phyloP scores from a whole-genome alignment of 2,329 filamentous ascomycete species.

The Fusarium staphyleae region DNA sequence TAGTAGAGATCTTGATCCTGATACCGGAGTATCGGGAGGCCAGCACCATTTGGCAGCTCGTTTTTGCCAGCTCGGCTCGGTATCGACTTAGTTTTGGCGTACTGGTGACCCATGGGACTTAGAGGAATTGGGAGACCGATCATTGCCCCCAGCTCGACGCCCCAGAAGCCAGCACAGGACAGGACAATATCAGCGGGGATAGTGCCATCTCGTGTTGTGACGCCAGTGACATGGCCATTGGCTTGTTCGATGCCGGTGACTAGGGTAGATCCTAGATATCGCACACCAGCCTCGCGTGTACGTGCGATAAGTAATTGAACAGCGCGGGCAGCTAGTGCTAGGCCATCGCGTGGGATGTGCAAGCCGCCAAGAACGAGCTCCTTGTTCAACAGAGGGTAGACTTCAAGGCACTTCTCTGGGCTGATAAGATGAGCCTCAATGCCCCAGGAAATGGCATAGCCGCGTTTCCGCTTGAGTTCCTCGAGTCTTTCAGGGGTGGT shows the following conservation, averaged over 20 bases:
- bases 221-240: conserved; percentile 61
- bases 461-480: conserved; percentile 68
- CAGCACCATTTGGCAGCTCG: conserved; percentile 54
- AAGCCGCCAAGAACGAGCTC: conserved; percentile 64
- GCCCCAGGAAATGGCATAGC: conserved; percentile 67
- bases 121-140: conserved; percentile 64
- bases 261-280: conserved; percentile 61
- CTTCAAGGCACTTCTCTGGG: conserved; percentile 58
- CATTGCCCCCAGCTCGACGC: conserved; percentile 70
- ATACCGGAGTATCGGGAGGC: conserved; percentile 65
- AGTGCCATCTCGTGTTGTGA: conserved; percentile 55
- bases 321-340: conserved; percentile 67
- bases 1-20: conserved; percentile 72
- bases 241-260: conserved; percentile 64
- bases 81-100: conserved; percentile 66
- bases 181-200: conserved; percentile 67
- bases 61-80: conserved; percentile 50
- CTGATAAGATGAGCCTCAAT: conserved; percentile 61
- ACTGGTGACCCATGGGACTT: conserved; percentile 68
- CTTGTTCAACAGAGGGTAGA: conserved; percentile 63
- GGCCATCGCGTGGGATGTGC: conserved; percentile 66
- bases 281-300: conserved; percentile 64
- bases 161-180: conserved; percentile 72
- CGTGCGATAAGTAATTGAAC: conserved; percentile 67
- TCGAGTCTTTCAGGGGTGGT: conserved; percentile 65